Evolutionary conservation across 2,329 filamentous ascomycete species (phyloP).

Genomic region (Cladophialophora exuberans): DNA sequence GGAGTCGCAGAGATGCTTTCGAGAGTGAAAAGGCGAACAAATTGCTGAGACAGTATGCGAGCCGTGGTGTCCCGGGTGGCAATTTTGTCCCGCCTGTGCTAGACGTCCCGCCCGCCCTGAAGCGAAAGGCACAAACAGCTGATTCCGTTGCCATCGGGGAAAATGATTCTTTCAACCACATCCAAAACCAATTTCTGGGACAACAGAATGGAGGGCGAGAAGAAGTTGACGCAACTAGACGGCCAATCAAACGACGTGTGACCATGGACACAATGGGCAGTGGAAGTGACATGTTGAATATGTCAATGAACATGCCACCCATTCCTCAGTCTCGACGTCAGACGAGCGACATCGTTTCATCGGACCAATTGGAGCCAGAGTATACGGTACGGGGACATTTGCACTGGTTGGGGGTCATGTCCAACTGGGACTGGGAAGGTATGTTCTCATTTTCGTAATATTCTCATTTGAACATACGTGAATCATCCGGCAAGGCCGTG

Average conservation of each 20-base stretch:
- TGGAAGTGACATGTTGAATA: neutral
- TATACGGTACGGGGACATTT: slow-evolving; percentile 67
- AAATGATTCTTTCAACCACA: slow-evolving; percentile 8
- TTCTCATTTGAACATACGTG: neutral
- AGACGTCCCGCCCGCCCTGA: slow-evolving; percentile 27
- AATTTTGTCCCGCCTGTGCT: slow-evolving; percentile 27
- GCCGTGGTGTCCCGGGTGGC: slow-evolving; percentile 43
- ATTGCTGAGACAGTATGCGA: slow-evolving; percentile 43
- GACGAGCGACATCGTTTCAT: slow-evolving; percentile 39
- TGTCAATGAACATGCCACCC: slow-evolving; percentile 1
- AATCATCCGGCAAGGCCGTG: too few relatives aligned
- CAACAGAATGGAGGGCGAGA: slow-evolving; percentile 1
- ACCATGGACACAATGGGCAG: slow-evolving; percentile 12
- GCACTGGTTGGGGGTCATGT: slow-evolving; percentile 74
- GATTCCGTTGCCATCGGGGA: slow-evolving; percentile 8
- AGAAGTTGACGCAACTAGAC: slow-evolving; percentile 8
- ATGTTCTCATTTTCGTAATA: slow-evolving; percentile 25
- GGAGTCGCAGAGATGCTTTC: slow-evolving; percentile 63
- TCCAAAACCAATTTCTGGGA: neutral
- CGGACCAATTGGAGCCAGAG: slow-evolving; percentile 53
- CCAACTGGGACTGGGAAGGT: slow-evolving; percentile 75
- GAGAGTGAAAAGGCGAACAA: slow-evolving; percentile 46
- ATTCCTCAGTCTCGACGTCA: slow-evolving; percentile 15
- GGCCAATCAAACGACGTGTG: slow-evolving; percentile 15
- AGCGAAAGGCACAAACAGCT: slow-evolving; percentile 20